Conservation (phyloP, 192 early-diverging fungal species). For the Umbelopsis sp. region DNA sequence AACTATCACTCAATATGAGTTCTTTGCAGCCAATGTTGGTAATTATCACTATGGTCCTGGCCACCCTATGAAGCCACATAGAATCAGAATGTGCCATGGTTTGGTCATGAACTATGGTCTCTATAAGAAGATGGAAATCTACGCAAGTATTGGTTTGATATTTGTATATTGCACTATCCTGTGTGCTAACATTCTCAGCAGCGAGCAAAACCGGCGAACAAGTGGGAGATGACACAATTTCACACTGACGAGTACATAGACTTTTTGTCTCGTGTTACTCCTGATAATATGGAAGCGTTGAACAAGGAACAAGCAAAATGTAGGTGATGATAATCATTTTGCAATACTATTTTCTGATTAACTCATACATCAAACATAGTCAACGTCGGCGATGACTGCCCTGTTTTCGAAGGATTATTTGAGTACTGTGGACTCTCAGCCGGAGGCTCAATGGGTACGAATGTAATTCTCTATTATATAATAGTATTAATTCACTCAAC, state of each 20-base stretch:
- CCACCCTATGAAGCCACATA: constrained; percentile 98
- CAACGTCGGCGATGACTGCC: constrained; percentile 92
- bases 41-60: constrained; percentile 90
- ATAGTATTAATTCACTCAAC: too few relatives aligned
- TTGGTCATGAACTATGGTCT: constrained; percentile 92
- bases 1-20: background rate
- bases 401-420: constrained; percentile 94
- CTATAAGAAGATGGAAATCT: constrained; percentile 89
- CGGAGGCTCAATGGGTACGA: constrained; percentile 85
- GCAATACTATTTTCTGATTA: background rate
- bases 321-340: constrained; percentile 19
- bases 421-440: constrained; percentile 93
- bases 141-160: constrained; percentile 45
- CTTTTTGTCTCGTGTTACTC: constrained; percentile 79
- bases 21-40: constrained; percentile 62
- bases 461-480: background rate
- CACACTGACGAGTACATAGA: constrained; percentile 94
- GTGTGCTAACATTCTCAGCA: constrained; percentile 7
- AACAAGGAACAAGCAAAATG: constrained; percentile 70
- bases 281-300: constrained; percentile 72
- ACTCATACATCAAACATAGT: constrained; percentile 37
- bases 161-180: background rate
- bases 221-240: constrained; percentile 88
- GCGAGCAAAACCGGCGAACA: constrained; percentile 49
- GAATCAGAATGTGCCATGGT: constrained; percentile 93